Conservation (phyloP, 2,329 filamentous ascomycete genomes). For the Cercospora citrullina region DNA sequence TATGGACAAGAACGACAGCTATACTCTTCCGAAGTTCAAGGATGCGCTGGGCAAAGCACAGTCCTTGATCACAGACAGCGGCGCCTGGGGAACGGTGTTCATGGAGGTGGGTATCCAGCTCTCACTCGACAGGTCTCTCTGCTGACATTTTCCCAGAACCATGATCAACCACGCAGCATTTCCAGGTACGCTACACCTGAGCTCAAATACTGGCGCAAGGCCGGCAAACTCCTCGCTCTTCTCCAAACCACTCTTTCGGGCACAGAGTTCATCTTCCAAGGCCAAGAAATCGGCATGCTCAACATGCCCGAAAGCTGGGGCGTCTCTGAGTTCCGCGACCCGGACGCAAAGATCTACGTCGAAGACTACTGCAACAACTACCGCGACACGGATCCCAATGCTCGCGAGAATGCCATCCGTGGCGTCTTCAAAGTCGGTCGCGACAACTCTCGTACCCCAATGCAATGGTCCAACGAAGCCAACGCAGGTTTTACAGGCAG, state of each 20-base stretch:
- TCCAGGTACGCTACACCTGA: constrained; percentile 42
- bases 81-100: constrained; percentile 66
- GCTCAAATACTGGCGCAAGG: constrained; percentile 44
- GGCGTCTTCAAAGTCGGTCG: constrained; percentile 60
- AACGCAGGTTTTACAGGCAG: constrained; percentile 65
- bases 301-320: constrained; percentile 63
- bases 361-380: constrained; percentile 67
- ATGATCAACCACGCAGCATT: constrained; percentile 64
- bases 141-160: constrained; percentile 44
- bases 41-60: constrained; percentile 30
- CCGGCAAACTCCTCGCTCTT: constrained; percentile 62
- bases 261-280: constrained; percentile 68
- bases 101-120: constrained; percentile 53
- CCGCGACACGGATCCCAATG: constrained; percentile 33
- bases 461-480: constrained; percentile 65
- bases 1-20: constrained; percentile 35
- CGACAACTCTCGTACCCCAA: constrained; percentile 70
- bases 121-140: neutral
- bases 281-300: constrained; percentile 67
- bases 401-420: constrained; percentile 43
- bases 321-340: constrained; percentile 26
- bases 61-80: constrained; percentile 55
- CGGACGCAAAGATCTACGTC: constrained; percentile 42
- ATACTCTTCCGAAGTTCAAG: constrained; percentile 31
- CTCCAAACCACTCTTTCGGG: constrained; percentile 60